Conservation (phyloP, 495 filamentous ascomycete genomes). For the Penicillium cosmopolitanum region DNA sequence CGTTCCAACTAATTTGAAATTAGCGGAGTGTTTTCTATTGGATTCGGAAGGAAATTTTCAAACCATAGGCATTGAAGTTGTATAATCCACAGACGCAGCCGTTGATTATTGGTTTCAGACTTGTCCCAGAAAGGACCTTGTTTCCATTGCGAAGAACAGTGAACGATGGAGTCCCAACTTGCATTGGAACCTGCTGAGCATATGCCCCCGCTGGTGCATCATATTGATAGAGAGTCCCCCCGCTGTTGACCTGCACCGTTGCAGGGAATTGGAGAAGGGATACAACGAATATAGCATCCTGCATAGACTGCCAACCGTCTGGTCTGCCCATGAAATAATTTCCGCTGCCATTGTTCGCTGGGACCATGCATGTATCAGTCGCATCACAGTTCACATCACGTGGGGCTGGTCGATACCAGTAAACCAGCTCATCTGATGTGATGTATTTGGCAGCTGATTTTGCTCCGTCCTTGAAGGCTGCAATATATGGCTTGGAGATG, state of each 20-base stretch:
- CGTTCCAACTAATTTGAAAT: constrained; percentile 36
- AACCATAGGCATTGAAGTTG: constrained; percentile 62
- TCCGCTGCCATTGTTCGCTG: constrained; percentile 33
- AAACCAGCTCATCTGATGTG: constrained; percentile 47
- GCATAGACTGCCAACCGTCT: constrained; percentile 50
- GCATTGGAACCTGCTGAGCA: constrained; percentile 53
- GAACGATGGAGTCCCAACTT: constrained; percentile 54
- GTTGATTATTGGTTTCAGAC: constrained; percentile 48
- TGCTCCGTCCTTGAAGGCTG: constrained; percentile 58
- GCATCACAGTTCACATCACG: constrained; percentile 35
- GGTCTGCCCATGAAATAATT: constrained; percentile 58
- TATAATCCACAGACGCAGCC: constrained; percentile 50
- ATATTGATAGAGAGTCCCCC: constrained; percentile 32
- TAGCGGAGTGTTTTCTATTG: background rate
- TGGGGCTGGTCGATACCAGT: constrained; percentile 51
- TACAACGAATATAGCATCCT: constrained; percentile 58
- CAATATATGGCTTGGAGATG: constrained; percentile 55
- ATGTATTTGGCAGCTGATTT: constrained; percentile 32
- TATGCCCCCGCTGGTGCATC: constrained; percentile 53
- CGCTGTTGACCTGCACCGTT: constrained; percentile 49
- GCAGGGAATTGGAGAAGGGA: constrained; percentile 53
- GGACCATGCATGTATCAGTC: constrained; percentile 40
- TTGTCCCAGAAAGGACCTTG: constrained; percentile 51
- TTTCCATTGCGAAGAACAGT: constrained; percentile 45
- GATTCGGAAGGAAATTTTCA: background rate